phyloP scores from a whole-genome alignment of 2,329 filamentous ascomycete species.

The Colletotrichum shisoi region DNA sequence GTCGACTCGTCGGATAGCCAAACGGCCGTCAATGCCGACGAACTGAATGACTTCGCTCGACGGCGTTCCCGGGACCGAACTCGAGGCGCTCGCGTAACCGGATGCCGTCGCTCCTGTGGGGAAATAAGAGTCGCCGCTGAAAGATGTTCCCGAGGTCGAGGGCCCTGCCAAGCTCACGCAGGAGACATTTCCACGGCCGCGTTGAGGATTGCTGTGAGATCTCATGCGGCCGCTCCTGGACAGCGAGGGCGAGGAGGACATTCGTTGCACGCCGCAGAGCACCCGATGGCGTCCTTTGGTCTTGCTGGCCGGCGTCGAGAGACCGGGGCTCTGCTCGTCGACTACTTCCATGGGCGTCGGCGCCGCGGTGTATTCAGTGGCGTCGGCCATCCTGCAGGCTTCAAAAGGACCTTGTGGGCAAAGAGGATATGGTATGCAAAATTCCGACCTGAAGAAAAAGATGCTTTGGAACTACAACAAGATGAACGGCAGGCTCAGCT shows the following conservation, averaged over 20 bases:
- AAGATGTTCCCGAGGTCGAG: constrained; percentile 45
- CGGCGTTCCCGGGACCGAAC: constrained; percentile 53
- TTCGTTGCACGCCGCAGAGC: constrained; percentile 77
- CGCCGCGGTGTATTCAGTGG: constrained; percentile 15
- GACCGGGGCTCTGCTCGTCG: constrained; percentile 42
- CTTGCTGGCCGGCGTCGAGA: constrained; percentile 57
- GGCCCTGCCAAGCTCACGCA: constrained; percentile 62
- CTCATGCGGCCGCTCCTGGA: constrained; percentile 68
- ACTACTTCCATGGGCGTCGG: constrained; percentile 40
- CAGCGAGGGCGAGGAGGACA: constrained; percentile 80
- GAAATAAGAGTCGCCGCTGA: constrained; percentile 44
- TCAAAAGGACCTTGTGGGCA: not conserved
- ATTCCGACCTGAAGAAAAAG: not conserved
- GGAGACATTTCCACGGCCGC: constrained; percentile 60
- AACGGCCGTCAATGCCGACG: constrained; percentile 57
- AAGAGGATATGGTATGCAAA: not conserved
- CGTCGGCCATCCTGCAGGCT: constrained; percentile 31
- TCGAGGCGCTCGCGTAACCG: constrained; percentile 47
- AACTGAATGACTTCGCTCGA: constrained; percentile 52
- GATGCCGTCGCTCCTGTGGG: constrained; percentile 43
- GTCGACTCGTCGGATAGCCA: constrained; percentile 64
- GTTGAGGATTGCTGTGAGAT: constrained; percentile 74
- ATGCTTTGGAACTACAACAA: not conserved
- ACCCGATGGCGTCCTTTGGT: constrained; percentile 74
- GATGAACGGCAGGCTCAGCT: not conserved